These are phyloP conservation scores for Isatis tinctoria DNA, from an alignment of 345 rosid species.

Conservation along the genomic window DNA sequence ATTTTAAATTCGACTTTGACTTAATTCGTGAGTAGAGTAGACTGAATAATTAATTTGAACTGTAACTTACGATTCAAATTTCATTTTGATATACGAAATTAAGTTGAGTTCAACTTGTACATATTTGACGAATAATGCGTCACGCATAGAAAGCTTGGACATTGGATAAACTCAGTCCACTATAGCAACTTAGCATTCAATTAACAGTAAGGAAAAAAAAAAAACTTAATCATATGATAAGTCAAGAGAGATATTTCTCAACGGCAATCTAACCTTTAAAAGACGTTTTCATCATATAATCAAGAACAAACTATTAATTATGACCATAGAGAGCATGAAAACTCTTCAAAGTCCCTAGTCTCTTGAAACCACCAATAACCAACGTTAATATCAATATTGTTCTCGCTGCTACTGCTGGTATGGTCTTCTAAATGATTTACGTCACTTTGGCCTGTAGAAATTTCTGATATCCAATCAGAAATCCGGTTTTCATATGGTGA, in stretches of 20 bases:
- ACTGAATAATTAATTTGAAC: background rate
- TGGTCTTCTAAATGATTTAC: slow-evolving; percentile 19
- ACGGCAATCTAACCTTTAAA: background rate
- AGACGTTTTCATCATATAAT: background rate
- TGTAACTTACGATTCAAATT: background rate
- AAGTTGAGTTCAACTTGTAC: background rate
- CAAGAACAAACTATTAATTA: background rate
- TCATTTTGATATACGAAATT: background rate
- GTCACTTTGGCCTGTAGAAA: slow-evolving; percentile 33
- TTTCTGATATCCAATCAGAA: slow-evolving; percentile 50
- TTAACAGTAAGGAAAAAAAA: background rate
- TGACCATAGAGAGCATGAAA: slow-evolving; percentile 30
- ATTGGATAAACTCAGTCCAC: background rate
- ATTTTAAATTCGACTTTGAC: background rate
- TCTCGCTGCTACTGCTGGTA: slow-evolving; percentile 11
- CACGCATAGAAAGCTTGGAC: background rate
- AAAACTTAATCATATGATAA: background rate
- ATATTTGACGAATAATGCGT: too few relatives aligned
- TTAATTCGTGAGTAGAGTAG: background rate
- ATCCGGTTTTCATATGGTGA: slow-evolving; percentile 54
- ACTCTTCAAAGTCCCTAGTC: slow-evolving; percentile 24
- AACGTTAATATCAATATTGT: slow-evolving; percentile 1
- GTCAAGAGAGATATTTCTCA: background rate
- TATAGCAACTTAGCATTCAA: background rate
- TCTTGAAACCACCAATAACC: slow-evolving; percentile 33